These are phyloP conservation scores for Artemisia argyi DNA, from an alignment of 129 eudicot species.

Conservation along the genomic window DNA sequence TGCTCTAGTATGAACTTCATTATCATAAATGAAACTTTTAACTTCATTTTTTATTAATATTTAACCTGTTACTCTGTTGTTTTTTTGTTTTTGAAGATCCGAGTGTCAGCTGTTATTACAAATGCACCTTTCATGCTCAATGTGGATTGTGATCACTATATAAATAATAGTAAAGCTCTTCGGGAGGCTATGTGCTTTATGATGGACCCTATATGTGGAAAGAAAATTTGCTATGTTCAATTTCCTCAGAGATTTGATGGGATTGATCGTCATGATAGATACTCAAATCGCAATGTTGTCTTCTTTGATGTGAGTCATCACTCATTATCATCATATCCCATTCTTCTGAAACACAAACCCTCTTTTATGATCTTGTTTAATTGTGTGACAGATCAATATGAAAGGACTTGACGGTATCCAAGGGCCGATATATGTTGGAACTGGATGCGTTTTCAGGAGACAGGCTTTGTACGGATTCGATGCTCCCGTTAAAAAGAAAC, in stretches of 20 bases:
- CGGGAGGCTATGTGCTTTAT: conserved; percentile 87
- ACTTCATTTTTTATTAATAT: not conserved
- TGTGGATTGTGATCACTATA: conserved; percentile 84
- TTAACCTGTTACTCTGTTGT: not conserved
- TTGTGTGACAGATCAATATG: conserved; percentile 35
- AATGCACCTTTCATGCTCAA: conserved; percentile 76
- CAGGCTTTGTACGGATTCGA: conserved; percentile 79
- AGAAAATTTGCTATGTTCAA: conserved; percentile 74
- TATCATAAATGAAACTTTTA: not conserved
- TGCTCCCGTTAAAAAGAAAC: conserved; percentile 67
- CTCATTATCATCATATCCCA: not conserved
- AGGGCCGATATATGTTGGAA: conserved; percentile 50
- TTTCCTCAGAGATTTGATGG: conserved; percentile 86
- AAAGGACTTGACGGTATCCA: conserved; percentile 47
- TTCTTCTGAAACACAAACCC: not conserved
- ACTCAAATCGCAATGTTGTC: conserved; percentile 70
- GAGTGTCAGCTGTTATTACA: conserved; percentile 77
- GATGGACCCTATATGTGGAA: conserved; percentile 78
- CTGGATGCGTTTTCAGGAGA: conserved; percentile 46
- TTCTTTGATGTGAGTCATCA: conserved; percentile 68
- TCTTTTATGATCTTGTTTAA: not conserved
- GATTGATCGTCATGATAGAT: conserved; percentile 66
- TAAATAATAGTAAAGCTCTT: conserved; percentile 73
- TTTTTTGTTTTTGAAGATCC: conserved; percentile 36
- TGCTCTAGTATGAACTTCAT: conserved; percentile 47